Base-by-base conservation (phyloP, 1,139 yeast species). In the Kodamaea arcana region DNA sequence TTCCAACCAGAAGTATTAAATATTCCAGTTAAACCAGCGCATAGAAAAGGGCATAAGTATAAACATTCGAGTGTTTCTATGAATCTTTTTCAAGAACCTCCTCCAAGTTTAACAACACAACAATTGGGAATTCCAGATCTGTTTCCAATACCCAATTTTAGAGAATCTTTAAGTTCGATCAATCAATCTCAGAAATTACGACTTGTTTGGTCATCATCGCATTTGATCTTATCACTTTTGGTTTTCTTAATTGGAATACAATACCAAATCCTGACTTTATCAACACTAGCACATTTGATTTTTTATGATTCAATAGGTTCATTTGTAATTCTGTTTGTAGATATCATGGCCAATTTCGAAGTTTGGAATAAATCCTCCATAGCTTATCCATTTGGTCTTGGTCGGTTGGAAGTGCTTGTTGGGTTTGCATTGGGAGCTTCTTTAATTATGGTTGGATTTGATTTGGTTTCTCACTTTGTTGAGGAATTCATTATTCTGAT, bases 31-130 rank as follows among this genome's bases (percentile, higher is more conserved):
- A 73, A 71, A 43, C 75, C 28, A 14, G 79, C 84, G 0, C 94
- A 86, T 51, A 78, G 97, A 64, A 81, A 90, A 45, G 97, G 98
- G 9, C 98, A 92, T 60, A 77, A 90, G 48, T 92, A 92, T 54
- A 92, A 92, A 56, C 97, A 92, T 51, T 87, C 97, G 4, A 87
- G 97, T n/a, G 95, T 92, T 4, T 85, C 95, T 3, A 84, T 92
- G 92, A 92, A 92, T 56, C 75, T 90, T 54, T 92, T 92, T 57
- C 96, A 86, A 54, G 97, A 90, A 52, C 96, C 97, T 1, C 82
- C 88, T 6, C 80, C 78, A 12, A 52, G 50, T 11, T 35, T 46
- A 10, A 47, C 48, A 17, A 67, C 80, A 29, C 80, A 83, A 10
- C 80, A 88, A 2, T 62, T 78, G 33, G 76, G 82, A 33, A 74